Conservation (phyloP, 2,329 filamentous ascomycete species). For the Claviceps monticola region DNA sequence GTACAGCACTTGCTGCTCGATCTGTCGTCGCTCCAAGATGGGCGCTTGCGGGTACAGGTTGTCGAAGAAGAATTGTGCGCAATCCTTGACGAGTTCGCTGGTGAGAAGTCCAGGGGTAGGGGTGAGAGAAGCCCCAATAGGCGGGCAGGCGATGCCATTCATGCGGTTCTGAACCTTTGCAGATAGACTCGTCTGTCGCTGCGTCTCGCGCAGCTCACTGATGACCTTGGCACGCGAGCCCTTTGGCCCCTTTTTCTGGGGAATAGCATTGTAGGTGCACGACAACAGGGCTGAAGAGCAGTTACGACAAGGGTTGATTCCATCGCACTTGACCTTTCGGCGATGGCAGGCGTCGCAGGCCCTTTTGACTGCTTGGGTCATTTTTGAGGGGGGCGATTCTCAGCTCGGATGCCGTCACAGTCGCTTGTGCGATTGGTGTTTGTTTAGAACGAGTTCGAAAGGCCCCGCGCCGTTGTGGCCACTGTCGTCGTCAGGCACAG, state of each 20-base stretch:
- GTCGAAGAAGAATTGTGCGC: conserved; percentile 53
- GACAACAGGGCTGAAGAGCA: conserved; percentile 51
- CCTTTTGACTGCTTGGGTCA: conserved; percentile 42
- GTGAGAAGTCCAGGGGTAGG: conserved; percentile 49
- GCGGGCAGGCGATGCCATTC: conserved; percentile 37
- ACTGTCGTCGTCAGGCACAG: background rate
- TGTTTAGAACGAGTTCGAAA: background rate
- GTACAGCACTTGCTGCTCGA: conserved; percentile 45
- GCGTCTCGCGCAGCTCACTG: conserved; percentile 55
- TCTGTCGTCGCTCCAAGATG: conserved; percentile 42
- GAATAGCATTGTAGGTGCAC: conserved; percentile 63
- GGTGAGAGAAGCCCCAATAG: conserved; percentile 31
- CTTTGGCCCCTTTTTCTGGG: conserved; percentile 65
- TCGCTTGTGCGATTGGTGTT: no score
- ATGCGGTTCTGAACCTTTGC: conserved; percentile 47
- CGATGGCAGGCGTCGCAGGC: conserved; percentile 63
- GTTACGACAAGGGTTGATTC: conserved; percentile 56
- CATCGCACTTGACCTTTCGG: conserved; percentile 62
- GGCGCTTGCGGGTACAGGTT: conserved; percentile 52
- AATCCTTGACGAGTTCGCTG: conserved; percentile 49
- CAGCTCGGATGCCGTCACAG: background rate
- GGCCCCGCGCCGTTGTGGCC: conserved; percentile 1
- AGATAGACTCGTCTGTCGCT: conserved; percentile 50
- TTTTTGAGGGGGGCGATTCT: conserved; percentile 12
- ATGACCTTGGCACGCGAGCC: conserved; percentile 63